Percentiles rank a stretch among this genome's conserved stretches.
Evolutionary conservation across 306 rosid genomes (phyloP).

Genomic region (Quercus variabilis): DNA sequence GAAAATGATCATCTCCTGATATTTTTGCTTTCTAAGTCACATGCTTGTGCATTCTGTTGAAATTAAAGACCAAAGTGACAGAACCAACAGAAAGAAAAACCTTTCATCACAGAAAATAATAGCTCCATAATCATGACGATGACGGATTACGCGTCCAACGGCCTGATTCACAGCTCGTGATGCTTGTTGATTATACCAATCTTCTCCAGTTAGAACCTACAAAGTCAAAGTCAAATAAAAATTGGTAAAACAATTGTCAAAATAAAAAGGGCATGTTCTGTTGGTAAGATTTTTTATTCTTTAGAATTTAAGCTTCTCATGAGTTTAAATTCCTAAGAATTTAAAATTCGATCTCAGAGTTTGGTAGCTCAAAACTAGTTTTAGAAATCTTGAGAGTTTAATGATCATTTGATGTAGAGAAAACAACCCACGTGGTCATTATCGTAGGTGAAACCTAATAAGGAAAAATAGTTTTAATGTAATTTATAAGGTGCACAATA

Average conservation of each 20-base stretch:
- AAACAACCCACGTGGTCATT: too few relatives aligned
- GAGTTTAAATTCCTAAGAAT: too few relatives aligned
- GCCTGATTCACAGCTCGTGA: slow-evolving; percentile 97
- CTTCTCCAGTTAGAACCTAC: slow-evolving; percentile 75
- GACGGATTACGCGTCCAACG: slow-evolving; percentile 97
- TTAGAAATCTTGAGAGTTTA: too few relatives aligned
- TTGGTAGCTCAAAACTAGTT: too few relatives aligned
- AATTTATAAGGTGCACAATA: too few relatives aligned
- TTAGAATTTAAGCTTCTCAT: too few relatives aligned
- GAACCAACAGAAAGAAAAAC: slow-evolving; percentile 33
- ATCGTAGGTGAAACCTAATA: too few relatives aligned
- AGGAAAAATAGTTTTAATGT: too few relatives aligned
- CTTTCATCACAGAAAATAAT: slow-evolving; percentile 92
- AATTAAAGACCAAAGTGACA: slow-evolving; percentile 7
- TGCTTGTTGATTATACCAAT: slow-evolving; percentile 97
- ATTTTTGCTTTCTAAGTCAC: background rate
- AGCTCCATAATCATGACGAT: slow-evolving; percentile 95
- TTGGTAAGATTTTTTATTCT: too few relatives aligned
- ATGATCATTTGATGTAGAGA: too few relatives aligned
- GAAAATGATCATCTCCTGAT: background rate
- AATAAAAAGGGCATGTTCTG: background rate
- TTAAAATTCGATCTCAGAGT: too few relatives aligned
- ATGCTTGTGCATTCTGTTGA: slow-evolving; percentile 6
- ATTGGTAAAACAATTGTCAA: slow-evolving; percentile 1
- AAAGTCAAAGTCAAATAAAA: slow-evolving; percentile 21